phyloP scores from a whole-genome alignment of 2,329 filamentous ascomycete genomes.

The Aspergillus cejpii region DNA sequence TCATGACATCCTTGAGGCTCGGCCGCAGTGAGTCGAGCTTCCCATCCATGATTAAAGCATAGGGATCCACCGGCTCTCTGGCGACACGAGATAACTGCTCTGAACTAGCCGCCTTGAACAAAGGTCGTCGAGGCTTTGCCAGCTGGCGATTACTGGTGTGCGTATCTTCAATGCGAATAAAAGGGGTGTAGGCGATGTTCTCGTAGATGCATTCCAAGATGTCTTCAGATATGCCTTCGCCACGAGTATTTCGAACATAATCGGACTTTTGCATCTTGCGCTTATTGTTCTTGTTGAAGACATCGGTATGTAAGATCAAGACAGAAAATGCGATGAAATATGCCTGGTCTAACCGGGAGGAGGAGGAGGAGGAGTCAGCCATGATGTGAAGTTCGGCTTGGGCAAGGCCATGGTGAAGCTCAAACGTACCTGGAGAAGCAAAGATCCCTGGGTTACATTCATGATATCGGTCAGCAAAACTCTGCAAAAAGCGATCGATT shows the following conservation, averaged over 20 bases:
- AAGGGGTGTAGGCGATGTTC: conserved; percentile 96
- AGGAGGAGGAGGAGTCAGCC: background rate
- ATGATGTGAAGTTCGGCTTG: background rate
- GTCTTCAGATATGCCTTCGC: conserved; percentile 87
- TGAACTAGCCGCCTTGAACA: conserved; percentile 59
- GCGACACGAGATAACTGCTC: conserved; percentile 59
- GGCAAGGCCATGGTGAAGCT: background rate
- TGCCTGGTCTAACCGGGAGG: conserved; percentile 70
- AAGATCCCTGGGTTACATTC: conserved; percentile 98
- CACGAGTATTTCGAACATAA: conserved; percentile 89
- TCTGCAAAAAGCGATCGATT: conserved; percentile 87
- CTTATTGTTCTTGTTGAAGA: conserved; percentile 99
- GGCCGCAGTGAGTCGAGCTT: conserved; percentile 78
- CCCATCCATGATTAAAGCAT: conserved; percentile 85
- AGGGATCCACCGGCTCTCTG: conserved; percentile 89
- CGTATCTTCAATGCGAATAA: conserved; percentile 93
- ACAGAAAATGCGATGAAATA: conserved; percentile 97
- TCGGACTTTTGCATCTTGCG: conserved; percentile 96
- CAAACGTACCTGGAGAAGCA: conserved; percentile 55
- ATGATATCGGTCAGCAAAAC: conserved; percentile 93
- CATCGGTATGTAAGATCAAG: conserved; percentile 91
- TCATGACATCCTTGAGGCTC: conserved; percentile 84
- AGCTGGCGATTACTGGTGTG: conserved; percentile 63
- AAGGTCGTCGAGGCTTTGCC: conserved; percentile 63
- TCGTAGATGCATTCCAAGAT: conserved; percentile 96